Evolutionary conservation across 768 basidiomycete genomes (phyloP).

Genomic region (Lentinus tigrinus): DNA sequence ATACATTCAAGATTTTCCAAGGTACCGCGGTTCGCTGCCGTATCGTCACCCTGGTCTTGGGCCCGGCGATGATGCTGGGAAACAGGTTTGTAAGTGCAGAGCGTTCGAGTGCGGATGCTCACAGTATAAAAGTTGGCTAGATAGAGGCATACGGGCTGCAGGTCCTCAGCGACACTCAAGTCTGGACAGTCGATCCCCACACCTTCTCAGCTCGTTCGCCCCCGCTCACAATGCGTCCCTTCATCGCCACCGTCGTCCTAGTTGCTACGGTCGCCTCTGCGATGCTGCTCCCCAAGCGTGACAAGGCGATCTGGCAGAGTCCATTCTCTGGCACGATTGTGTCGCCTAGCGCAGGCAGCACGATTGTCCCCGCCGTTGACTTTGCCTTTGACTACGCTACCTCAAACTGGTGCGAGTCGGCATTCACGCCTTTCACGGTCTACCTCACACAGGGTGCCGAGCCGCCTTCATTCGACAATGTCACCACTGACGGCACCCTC

Average conservation of each 20-base stretch:
- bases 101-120: not conserved
- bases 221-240: conserved; percentile 10
- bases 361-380: conserved; percentile 5
- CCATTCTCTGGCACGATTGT: conserved; percentile 18
- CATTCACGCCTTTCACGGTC: conserved; percentile 18
- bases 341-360: conserved; percentile 1
- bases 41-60: not conserved
- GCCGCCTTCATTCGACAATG: conserved; percentile 15
- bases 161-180: not conserved
- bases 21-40: not conserved
- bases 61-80: not conserved
- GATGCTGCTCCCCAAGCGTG: conserved; percentile 5
- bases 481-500: conserved; percentile 15
- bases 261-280: conserved; percentile 6
- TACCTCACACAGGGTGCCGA: conserved; percentile 14
- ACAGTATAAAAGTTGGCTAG: conserved; percentile 3
- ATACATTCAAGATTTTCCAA: conserved; percentile 1
- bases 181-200: too few species aligned
- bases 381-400: conserved; percentile 17
- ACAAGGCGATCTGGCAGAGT: conserved; percentile 14
- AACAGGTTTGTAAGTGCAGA: not conserved
- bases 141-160: not conserved
- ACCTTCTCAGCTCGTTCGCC: not conserved
- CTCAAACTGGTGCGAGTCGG: conserved; percentile 19
- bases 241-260: not conserved